Evolutionary conservation across 2,329 filamentous ascomycete genomes (phyloP).

Genomic region (Sphaerulina musiva): DNA sequence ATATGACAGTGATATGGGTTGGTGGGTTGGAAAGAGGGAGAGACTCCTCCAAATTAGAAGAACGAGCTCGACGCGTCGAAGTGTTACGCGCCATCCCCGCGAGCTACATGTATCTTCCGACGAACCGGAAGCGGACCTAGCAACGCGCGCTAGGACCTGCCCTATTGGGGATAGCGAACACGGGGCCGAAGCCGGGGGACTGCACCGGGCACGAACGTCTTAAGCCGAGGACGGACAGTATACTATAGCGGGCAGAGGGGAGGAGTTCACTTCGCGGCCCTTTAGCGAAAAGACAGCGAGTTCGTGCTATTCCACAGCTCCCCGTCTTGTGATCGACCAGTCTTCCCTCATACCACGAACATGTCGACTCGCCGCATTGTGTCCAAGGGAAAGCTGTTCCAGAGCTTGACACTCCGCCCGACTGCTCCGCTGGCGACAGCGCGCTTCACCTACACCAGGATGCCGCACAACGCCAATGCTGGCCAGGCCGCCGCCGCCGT

Average conservation of each 20-base stretch:
- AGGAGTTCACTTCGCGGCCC: slow-evolving; percentile 3
- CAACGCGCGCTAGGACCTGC: too few relatives aligned
- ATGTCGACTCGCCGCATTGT: slow-evolving; percentile 44
- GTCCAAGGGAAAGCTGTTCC: slow-evolving; percentile 35
- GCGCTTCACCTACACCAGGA: slow-evolving; percentile 27
- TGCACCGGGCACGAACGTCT: neutral
- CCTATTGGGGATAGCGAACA: neutral
- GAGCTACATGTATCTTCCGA: neutral
- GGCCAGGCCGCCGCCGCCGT: slow-evolving; percentile 37
- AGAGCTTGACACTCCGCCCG: slow-evolving; percentile 36
- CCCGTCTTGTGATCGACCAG: too few relatives aligned
- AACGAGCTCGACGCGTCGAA: slow-evolving; percentile 1
- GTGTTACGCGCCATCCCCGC: slow-evolving; percentile 7
- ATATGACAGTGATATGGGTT: too few relatives aligned
- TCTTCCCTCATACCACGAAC: slow-evolving; percentile 1
- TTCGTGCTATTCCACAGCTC: neutral
- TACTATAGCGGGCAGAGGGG: neutral
- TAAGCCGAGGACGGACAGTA: slow-evolving; percentile 1
- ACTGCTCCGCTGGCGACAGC: slow-evolving; percentile 30
- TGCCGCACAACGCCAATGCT: slow-evolving; percentile 31
- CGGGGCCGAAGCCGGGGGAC: neutral
- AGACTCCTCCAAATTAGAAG: neutral
- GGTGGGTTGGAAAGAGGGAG: too few relatives aligned
- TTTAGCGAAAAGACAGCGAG: slow-evolving; percentile 15
- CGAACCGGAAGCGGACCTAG: too few relatives aligned